Base-by-base conservation (phyloP, 2,329 filamentous ascomycete genomes). In the Niveomyces coronatus region DNA sequence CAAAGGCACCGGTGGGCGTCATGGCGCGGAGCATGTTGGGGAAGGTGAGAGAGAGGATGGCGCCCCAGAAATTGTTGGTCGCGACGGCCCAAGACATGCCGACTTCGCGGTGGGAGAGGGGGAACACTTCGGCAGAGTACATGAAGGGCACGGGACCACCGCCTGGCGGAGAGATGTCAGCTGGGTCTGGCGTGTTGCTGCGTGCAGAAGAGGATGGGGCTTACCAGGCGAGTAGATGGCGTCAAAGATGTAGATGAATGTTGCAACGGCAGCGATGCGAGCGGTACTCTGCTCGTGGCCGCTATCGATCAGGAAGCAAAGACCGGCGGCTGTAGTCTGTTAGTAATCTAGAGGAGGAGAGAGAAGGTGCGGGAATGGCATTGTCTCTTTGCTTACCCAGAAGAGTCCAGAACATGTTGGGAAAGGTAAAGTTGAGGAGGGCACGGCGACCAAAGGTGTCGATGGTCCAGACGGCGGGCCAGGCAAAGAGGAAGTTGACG, bases 401-500 rank as follows among this genome's bases (percentile, higher is more conserved):
- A 23, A 72, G 56, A 23, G 72, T 71, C 63, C 71, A 74, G 17
- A 72, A 67, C 74, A 80, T 79, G 44, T 76, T 66, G 2, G 76
- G 77, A 47, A 81, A 79, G 1, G 77, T 81, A 45, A 75, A 71
- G 2, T 79, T 55, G 3, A 80, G 61, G 6, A 81, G 58, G 5
- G 68, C 61, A 5, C 77, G 68, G 11, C 76, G 71, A 2, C 76
- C 76, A 48, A 70, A 78, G 0, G 73, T 78, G 48, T 81, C 76
- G 39, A 81, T 80, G 1, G 75, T 78, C 60, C 65, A 76, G 15
- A 79, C 57, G 0, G 77, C 75, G 0, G 75, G 76, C 54, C 70
- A 74, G 11, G 77, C 75, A 42, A 79, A 79, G 23, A 78, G 22
- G 47, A 80, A 80, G 44, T 78, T 79, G 44, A 79, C 62, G 15